phyloP scores from a whole-genome alignment of 208 protist genomes.

The Acanthamoeba royreba region DNA sequence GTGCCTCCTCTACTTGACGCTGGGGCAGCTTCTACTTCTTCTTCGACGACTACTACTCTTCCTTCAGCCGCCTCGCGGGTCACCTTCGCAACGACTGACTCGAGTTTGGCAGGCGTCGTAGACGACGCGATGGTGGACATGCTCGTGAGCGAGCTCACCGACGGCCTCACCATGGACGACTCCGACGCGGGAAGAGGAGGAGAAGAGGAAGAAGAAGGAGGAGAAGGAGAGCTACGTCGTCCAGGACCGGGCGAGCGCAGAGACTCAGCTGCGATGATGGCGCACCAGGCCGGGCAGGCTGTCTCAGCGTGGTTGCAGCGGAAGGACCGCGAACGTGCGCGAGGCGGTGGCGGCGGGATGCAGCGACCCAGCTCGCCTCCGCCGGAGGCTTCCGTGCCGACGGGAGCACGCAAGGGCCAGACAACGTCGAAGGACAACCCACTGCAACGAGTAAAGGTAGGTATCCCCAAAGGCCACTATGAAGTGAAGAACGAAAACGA shows the following conservation, averaged over 20 bases:
- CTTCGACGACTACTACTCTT: too few relatives aligned
- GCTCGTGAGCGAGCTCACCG: too few relatives aligned
- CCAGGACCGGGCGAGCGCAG: background rate
- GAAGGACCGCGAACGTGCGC: background rate
- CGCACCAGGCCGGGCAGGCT: background rate
- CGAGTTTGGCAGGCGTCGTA: too few relatives aligned
- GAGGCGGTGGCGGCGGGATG: too few relatives aligned
- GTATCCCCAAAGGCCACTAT: too few relatives aligned
- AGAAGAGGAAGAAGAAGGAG: background rate
- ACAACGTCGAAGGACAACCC: background rate
- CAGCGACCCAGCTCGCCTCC: background rate
- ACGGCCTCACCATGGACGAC: too few relatives aligned
- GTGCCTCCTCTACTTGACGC: too few relatives aligned
- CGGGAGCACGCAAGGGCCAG: background rate
- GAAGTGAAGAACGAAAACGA: too few relatives aligned
- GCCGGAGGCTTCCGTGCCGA: background rate
- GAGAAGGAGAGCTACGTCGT: background rate
- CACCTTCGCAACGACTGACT: too few relatives aligned
- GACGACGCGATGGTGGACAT: too few relatives aligned
- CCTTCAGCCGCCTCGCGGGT: too few relatives aligned
- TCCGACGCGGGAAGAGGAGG: background rate
- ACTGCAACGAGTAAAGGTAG: background rate
- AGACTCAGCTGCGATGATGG: background rate
- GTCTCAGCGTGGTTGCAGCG: background rate
- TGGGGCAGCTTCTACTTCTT: too few relatives aligned